Percentiles rank a stretch among this genome's conserved stretches.
phyloP scores from a whole-genome alignment of 2,329 filamentous ascomycete genomes.

The Didymosphaeria variabile region DNA sequence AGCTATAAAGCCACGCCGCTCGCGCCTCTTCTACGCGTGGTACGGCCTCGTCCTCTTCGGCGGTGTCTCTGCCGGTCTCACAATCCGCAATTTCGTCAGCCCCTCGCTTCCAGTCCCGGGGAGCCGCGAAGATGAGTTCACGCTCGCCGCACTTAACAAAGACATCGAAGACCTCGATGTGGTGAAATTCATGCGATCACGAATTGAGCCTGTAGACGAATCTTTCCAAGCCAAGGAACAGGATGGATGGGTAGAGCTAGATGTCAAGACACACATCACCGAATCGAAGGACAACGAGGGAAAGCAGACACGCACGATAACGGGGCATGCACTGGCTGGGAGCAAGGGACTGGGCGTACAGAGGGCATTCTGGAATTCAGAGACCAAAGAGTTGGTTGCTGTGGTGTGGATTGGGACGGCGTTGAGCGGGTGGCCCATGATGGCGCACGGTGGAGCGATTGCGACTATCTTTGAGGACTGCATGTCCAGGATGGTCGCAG shows the following conservation, averaged over 20 bases:
- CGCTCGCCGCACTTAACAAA: conserved; percentile 33
- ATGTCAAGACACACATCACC: conserved; percentile 29
- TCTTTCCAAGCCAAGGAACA: conserved; percentile 27
- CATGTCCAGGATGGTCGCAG: conserved; percentile 71
- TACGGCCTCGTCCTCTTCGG: conserved; percentile 39
- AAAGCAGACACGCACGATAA: conserved; percentile 28
- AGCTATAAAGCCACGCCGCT: conserved; percentile 28
- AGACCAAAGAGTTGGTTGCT: conserved; percentile 66
- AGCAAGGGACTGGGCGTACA: conserved; percentile 59
- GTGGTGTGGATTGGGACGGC: conserved; percentile 75
- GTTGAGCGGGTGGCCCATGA: conserved; percentile 73
- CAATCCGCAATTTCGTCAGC: conserved; percentile 35
- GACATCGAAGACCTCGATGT: conserved; percentile 45
- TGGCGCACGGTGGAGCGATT: conserved; percentile 75
- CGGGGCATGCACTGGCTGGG: conserved; percentile 48
- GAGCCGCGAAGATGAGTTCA: conserved; percentile 38
- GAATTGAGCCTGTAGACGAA: conserved; percentile 35
- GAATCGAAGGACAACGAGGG: conserved; percentile 23
- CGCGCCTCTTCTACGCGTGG: conserved; percentile 43
- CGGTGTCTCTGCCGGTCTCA: conserved; percentile 36
- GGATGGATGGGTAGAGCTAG: conserved; percentile 43
- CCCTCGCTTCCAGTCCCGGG: conserved; percentile 40
- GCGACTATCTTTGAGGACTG: conserved; percentile 76
- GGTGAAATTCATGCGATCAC: conserved; percentile 42
- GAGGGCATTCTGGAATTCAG: conserved; percentile 70